Evolutionary conservation across 2,329 filamentous ascomycete species (phyloP).

Genomic region (Graphilbum fragrans): DNA sequence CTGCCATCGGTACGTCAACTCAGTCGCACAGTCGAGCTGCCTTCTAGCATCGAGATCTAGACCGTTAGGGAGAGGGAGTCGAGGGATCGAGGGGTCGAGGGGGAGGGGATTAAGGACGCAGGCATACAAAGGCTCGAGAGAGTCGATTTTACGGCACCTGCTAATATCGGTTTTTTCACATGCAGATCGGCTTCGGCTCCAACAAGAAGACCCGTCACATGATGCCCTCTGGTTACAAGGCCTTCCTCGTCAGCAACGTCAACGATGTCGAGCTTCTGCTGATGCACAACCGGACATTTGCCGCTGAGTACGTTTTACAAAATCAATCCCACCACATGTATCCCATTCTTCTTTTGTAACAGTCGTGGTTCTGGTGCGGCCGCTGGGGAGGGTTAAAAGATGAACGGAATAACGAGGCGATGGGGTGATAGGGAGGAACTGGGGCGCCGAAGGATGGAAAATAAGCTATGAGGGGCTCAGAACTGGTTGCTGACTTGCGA

Average conservation of each 20-base stretch:
- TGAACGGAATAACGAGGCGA: too few relatives aligned
- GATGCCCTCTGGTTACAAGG: conserved; percentile 99
- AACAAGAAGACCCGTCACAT: conserved; percentile 99
- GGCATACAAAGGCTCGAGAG: background rate
- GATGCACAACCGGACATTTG: conserved; percentile 99
- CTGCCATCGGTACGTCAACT: conserved; percentile 86
- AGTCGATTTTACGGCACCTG: background rate
- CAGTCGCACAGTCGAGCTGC: background rate
- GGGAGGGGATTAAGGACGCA: too few relatives aligned
- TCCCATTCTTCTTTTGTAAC: too few relatives aligned
- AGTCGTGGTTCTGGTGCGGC: too few relatives aligned
- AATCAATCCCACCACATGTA: background rate
- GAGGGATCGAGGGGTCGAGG: too few relatives aligned
- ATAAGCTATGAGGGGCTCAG: background rate
- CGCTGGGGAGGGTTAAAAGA: too few relatives aligned
- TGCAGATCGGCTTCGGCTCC: conserved; percentile 92
- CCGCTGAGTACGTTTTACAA: conserved; percentile 77
- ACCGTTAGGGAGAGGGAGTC: too few relatives aligned
- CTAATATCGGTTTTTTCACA: background rate
- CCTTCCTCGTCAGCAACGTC: conserved; percentile 97
- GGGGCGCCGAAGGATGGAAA: too few relatives aligned
- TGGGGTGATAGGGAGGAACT: too few relatives aligned
- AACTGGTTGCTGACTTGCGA: conserved; percentile 17
- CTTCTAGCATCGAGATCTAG: background rate
- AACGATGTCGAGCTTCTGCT: conserved; percentile 93